These are phyloP conservation scores for Pseudogymnoascus sp. DNA, from an alignment of 2,329 filamentous ascomycete species.

Conservation along the genomic window DNA sequence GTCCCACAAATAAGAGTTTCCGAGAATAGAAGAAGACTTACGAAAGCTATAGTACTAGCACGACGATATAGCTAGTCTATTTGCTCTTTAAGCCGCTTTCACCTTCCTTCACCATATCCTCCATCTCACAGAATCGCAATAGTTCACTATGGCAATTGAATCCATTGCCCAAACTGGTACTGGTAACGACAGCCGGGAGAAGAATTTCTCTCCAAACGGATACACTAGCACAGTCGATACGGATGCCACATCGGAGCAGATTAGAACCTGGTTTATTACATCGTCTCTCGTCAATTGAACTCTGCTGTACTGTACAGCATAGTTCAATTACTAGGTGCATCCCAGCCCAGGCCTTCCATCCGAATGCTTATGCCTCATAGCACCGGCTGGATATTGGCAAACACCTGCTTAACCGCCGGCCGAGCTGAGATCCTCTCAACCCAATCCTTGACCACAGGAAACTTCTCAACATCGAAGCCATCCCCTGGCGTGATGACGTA, in stretches of 20 bases:
- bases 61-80: neutral
- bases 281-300: too few relatives aligned
- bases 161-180: neutral
- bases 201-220: neutral
- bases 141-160: neutral
- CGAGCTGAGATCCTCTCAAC: neutral
- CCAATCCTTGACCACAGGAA: neutral
- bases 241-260: conserved; percentile 9
- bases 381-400: neutral
- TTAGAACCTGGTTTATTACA: too few relatives aligned
- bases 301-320: too few relatives aligned
- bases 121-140: neutral
- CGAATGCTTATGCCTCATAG: neutral
- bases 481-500: neutral
- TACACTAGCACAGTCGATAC: neutral
- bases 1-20: neutral
- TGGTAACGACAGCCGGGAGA: neutral
- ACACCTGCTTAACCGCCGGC: neutral
- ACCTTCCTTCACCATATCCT: neutral
- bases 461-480: neutral
- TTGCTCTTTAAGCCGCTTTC: neutral
- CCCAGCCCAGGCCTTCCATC: neutral
- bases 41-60: neutral
- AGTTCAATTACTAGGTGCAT: neutral
- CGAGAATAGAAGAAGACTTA: neutral